Conservation (phyloP, 371 early-diverging fungal genomes). For the Dinochytrium kinnereticum region DNA sequence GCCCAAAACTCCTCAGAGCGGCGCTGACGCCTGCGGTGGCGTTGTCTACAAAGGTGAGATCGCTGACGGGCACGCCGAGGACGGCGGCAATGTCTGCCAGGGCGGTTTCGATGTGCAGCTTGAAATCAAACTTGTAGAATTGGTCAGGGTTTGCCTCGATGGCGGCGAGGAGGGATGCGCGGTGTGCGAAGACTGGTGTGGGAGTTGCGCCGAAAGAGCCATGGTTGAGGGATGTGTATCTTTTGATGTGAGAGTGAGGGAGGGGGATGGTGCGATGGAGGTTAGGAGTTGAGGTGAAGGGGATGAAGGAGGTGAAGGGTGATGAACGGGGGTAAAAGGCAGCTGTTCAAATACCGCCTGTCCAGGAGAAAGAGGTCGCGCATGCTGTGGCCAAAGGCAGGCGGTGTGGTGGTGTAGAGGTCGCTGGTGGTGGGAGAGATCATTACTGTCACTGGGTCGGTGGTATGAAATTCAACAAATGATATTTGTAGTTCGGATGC, state of each 20-base stretch:
- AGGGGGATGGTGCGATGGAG: background rate
- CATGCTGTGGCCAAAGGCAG: background rate
- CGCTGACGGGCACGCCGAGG: slow-evolving; percentile 9
- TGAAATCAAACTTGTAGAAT: slow-evolving; percentile 22
- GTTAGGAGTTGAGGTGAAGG: no score
- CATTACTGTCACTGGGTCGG: no score
- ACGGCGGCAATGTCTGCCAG: slow-evolving; percentile 14
- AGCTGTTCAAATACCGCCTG: background rate
- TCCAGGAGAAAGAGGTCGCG: background rate
- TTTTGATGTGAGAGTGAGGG: background rate
- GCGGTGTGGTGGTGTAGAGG: background rate
- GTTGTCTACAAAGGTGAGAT: slow-evolving; percentile 30
- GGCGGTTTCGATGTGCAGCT: slow-evolving; percentile 13
- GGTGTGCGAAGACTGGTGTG: background rate
- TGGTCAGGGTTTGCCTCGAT: slow-evolving; percentile 32
- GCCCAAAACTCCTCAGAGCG: slow-evolving; percentile 10
- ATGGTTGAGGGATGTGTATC: slow-evolving; percentile 26
- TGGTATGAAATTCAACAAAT: no score
- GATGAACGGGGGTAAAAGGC: no score
- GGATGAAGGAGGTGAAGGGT: no score
- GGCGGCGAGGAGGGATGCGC: background rate
- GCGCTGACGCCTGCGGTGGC: slow-evolving; percentile 30
- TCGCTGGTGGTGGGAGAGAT: no score
- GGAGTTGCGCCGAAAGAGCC: slow-evolving; percentile 34
- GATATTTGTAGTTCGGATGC: no score